Evolutionary conservation across 371 early-diverging fungal species (phyloP).

Genomic region (Zopfochytrium polystomum): DNA sequence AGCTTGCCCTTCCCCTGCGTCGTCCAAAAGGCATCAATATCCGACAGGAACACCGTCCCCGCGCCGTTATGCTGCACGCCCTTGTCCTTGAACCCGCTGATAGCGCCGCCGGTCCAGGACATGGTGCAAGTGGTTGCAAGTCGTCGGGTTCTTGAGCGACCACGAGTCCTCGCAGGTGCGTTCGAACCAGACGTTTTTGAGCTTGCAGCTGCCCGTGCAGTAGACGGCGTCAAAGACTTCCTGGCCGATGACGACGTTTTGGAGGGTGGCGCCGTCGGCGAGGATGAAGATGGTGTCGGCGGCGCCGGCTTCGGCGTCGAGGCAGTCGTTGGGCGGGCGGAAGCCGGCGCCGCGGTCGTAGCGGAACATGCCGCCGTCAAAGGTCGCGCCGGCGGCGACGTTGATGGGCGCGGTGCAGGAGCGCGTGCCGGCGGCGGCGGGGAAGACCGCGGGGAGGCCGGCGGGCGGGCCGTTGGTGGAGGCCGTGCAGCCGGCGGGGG

Average conservation of each 20-base stretch:
- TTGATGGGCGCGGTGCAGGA: neutral
- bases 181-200: conserved; percentile 30
- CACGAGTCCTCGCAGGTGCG: conserved; percentile 31
- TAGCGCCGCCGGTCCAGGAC: neutral
- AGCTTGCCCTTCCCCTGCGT: conserved; percentile 19
- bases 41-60: conserved; percentile 14
- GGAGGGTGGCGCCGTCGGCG: neutral
- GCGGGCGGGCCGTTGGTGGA: neutral
- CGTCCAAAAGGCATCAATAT: conserved; percentile 7
- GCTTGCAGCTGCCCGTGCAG: conserved; percentile 23
- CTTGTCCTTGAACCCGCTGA: conserved; percentile 18
- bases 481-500: neutral
- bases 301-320: neutral
- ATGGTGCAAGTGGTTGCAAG: neutral
- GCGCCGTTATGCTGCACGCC: conserved; percentile 28
- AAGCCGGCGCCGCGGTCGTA: neutral
- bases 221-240: conserved; percentile 6
- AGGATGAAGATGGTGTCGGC: conserved; percentile 2
- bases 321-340: neutral
- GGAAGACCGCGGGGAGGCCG: neutral
- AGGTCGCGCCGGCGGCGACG: neutral
- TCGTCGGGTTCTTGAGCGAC: conserved; percentile 20
- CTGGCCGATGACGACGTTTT: neutral
- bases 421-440: neutral
- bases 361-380: neutral